Evolutionary conservation across 2,329 filamentous ascomycete species (phyloP).

Genomic region (Colletotrichum musicola): DNA sequence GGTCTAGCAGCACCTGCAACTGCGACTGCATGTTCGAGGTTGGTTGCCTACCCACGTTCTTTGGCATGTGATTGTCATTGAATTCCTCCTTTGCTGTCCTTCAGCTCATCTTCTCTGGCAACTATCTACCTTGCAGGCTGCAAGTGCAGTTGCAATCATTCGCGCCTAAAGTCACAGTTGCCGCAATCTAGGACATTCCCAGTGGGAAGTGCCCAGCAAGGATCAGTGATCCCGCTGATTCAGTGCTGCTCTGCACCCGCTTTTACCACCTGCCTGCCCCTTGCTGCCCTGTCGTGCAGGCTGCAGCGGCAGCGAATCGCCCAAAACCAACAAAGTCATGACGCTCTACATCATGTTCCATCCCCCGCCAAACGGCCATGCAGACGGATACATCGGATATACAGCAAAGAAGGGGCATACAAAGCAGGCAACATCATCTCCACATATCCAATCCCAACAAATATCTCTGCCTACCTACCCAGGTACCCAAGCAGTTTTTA

Average conservation of each 20-base stretch:
- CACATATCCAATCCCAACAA: slow-evolving; percentile 2
- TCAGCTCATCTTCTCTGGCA: neutral
- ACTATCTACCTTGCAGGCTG: neutral
- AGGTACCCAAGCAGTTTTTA: too few relatives aligned
- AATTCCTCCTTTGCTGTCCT: neutral
- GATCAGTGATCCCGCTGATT: slow-evolving; percentile 30
- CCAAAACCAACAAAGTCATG: slow-evolving; percentile 31
- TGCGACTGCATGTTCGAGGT: slow-evolving; percentile 27
- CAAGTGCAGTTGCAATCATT: too few relatives aligned
- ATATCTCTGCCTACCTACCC: too few relatives aligned
- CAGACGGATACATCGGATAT: neutral
- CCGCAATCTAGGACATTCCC: slow-evolving; percentile 8
- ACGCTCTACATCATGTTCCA: slow-evolving; percentile 24
- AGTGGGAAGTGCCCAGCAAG: slow-evolving; percentile 15
- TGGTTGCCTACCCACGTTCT: slow-evolving; percentile 16
- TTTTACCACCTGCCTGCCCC: neutral
- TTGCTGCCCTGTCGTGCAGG: slow-evolving; percentile 18
- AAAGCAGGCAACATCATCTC: slow-evolving; percentile 6
- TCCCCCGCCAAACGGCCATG: slow-evolving; percentile 23
- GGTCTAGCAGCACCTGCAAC: neutral
- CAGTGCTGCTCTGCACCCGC: too few relatives aligned
- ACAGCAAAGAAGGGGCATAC: slow-evolving; percentile 11
- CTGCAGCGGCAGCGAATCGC: neutral
- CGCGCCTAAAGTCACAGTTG: neutral
- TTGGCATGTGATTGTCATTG: slow-evolving; percentile 27